Evolutionary conservation across 2,329 filamentous ascomycete genomes (phyloP), one percentile per base, ranked within the genome.

Genomic region (Coniella lustricola): DNA sequence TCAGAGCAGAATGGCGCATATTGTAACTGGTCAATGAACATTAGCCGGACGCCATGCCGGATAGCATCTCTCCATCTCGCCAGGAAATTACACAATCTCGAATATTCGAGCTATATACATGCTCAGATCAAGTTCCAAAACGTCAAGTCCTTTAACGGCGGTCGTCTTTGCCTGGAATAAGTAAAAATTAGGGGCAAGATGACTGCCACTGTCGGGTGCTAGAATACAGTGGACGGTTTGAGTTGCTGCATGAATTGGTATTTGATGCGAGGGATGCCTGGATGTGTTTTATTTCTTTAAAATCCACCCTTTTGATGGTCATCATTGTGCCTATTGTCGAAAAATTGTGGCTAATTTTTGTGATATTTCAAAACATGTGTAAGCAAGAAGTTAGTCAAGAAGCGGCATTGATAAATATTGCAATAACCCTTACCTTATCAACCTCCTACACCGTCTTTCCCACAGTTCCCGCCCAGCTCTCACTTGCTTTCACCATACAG

Each of bases 161-260:
- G 49, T 80, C 77, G 52, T 80, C 76, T 55, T 81, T 77, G 1
- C 77, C 77, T 0, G 77, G 77, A 3, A 80, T 75, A 8, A 77
- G 66, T 32, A 61, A 54, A 44, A 62, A 60, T 5, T 55, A 59
- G 44, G 62, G 63, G 7, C 43, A 36, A 41, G 48, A 20, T 4
- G 44, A 33, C 18, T 49, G 42, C 47, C 47, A 9, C 35, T 50
- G 21, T 20, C 49, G 33, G 46, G 50, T 2, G 69, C 62, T 25
- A 80, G 66, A 1, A 74, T 68, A 29, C 71, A 62, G 36, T 77
- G 77, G 2, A 80, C 77, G 17, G 72, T 71, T 5, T 51, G 76
- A 79, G 14, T 73, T 73, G 44, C 75, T 79, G 3, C 77, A 80
- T 69, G 48, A 81, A 81, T 0, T n/a, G n/a, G n/a, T n/a, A n/a